Percentiles rank a stretch among this genome's conserved stretches.
Conservation (phyloP, 495 filamentous ascomycete genomes). For the Corynascus novoguineensis region DNA sequence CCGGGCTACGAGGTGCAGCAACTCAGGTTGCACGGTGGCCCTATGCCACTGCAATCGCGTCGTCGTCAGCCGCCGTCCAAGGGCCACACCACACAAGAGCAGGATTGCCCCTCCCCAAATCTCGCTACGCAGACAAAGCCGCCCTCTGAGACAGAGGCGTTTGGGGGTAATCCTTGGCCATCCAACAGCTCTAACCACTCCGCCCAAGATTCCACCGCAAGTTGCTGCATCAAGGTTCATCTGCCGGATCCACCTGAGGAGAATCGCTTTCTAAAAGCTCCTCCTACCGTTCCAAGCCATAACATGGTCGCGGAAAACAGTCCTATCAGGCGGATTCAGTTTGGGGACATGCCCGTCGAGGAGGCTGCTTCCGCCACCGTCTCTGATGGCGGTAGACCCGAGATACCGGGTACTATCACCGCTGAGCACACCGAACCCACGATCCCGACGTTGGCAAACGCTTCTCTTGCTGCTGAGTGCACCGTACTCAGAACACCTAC, state of each 20-base stretch:
- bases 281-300: not conserved
- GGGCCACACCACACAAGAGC: not conserved
- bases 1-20: not conserved
- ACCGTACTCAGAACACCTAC: not conserved
- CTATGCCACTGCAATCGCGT: not conserved
- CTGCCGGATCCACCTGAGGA: not conserved
- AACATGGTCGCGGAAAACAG: not conserved
- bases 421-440: not conserved
- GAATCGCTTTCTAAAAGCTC: too few relatives aligned
- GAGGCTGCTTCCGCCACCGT: not conserved
- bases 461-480: not conserved
- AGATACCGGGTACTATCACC: not conserved
- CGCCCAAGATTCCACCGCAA: not conserved
- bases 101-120: not conserved
- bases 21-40: not conserved
- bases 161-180: not conserved
- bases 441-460: too few relatives aligned
- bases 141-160: not conserved
- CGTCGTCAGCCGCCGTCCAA: not conserved
- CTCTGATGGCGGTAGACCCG: not conserved
- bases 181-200: not conserved
- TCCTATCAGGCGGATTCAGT: not conserved
- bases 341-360: not conserved
- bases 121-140: slow-evolving; percentile 1
- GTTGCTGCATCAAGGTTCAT: not conserved